Conservation (phyloP, 768 basidiomycete species). For the Phaffia tasmanica region DNA sequence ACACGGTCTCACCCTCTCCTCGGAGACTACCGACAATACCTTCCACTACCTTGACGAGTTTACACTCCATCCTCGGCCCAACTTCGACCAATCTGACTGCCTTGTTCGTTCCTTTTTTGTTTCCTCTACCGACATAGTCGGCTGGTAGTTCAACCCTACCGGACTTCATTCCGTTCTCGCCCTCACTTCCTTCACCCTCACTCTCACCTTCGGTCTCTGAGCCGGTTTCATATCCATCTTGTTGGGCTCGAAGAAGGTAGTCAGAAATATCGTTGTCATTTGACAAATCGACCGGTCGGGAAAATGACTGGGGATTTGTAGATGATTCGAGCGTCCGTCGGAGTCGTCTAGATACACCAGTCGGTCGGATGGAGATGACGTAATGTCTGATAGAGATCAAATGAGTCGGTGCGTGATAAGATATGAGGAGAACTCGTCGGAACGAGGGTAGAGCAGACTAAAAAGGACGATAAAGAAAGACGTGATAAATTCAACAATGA, state of each 20-base stretch:
- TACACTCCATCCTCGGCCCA: conserved; percentile 88
- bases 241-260: conserved; percentile 69
- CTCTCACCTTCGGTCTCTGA: conserved; percentile 56
- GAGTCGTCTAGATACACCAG: conserved; percentile 85
- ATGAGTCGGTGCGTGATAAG: conserved; percentile 73
- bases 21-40: conserved; percentile 61
- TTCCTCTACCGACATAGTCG: conserved; percentile 91
- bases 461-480: conserved; percentile 41
- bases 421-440: conserved; percentile 82
- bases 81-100: conserved; percentile 88
- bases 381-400: conserved; percentile 91
- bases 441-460: conserved; percentile 56
- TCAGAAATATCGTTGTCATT: conserved; percentile 92
- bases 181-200: conserved; percentile 33
- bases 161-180: conserved; percentile 48
- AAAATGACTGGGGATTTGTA: conserved; percentile 20
- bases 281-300: conserved; percentile 57
- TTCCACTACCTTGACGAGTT: conserved; percentile 84
- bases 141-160: conserved; percentile 62
- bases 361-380: conserved; percentile 85
- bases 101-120: conserved; percentile 77
- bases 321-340: conserved; percentile 67
- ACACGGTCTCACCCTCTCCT: conserved; percentile 83
- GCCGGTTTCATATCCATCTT: conserved; percentile 50
- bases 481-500: neutral